These are phyloP conservation scores for Acer saccharum DNA, from an alignment of 345 rosid genomes.

Conservation along the genomic window DNA sequence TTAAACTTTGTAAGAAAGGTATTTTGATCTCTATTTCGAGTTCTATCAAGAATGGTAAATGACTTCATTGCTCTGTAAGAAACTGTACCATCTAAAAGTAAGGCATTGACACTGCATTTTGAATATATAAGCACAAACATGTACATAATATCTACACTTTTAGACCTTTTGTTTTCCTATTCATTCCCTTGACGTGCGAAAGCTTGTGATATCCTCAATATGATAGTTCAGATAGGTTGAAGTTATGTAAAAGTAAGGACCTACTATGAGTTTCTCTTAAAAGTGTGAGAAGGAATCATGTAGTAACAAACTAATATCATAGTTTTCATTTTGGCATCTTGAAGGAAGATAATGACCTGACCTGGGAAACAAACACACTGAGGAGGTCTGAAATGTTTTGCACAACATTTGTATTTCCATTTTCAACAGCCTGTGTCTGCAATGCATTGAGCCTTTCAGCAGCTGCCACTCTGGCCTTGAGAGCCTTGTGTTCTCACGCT, in stretches of 20 bases:
- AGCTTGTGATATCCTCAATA: not conserved
- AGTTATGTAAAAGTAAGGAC: not conserved
- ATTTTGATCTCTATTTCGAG: too few relatives aligned
- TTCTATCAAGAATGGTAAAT: too few relatives aligned
- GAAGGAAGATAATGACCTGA: slow-evolving; percentile 13
- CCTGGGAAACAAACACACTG: slow-evolving; percentile 22
- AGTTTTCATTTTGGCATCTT: slow-evolving; percentile 13
- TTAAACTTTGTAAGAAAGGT: too few relatives aligned
- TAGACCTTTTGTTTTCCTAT: too few relatives aligned
- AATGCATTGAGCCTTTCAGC: slow-evolving; percentile 22
- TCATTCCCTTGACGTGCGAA: not conserved
- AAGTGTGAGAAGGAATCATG: not conserved
- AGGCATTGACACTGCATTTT: too few relatives aligned
- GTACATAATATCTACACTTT: too few relatives aligned
- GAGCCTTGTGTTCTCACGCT: slow-evolving; percentile 45
- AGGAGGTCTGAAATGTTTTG: slow-evolving; percentile 19
- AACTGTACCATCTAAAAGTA: too few relatives aligned
- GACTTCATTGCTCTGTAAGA: too few relatives aligned
- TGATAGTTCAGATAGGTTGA: not conserved
- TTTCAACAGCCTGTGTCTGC: slow-evolving; percentile 14
- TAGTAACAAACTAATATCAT: not conserved
- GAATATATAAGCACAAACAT: too few relatives aligned
- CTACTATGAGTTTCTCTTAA: not conserved
- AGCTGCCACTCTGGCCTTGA: slow-evolving; percentile 38
- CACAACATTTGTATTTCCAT: slow-evolving; percentile 16